These are phyloP conservation scores for Trypanosoma lewisi DNA, from an alignment of 208 protist genomes.

Conservation along the genomic window DNA sequence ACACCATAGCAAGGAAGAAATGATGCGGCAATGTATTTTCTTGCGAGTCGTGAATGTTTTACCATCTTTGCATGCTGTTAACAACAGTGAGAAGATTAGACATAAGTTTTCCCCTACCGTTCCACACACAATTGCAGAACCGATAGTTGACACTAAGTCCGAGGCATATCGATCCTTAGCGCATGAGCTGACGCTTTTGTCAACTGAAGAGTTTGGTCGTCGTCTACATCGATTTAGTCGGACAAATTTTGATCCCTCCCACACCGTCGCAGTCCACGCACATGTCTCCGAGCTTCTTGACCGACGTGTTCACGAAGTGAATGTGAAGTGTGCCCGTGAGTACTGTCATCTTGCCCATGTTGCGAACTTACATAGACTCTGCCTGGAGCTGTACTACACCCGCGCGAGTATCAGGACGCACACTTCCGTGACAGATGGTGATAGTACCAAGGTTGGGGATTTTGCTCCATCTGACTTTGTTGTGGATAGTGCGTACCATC, in stretches of 20 bases:
- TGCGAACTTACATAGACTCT: constrained; percentile 47
- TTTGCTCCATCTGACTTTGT: constrained; percentile 50
- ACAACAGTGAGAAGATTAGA: background rate
- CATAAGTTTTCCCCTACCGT: background rate
- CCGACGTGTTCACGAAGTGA: constrained; percentile 32
- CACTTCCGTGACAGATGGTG: constrained; percentile 12
- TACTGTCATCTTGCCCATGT: constrained; percentile 58
- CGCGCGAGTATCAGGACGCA: constrained; percentile 19
- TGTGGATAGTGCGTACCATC: constrained; percentile 73
- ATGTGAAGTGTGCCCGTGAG: constrained; percentile 42
- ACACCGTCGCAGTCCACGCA: constrained; percentile 42
- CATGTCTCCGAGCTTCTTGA: constrained; percentile 48
- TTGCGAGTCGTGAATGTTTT: background rate
- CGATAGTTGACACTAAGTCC: constrained; percentile 11
- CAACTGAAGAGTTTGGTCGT: constrained; percentile 44
- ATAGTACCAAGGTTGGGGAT: background rate
- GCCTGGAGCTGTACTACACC: constrained; percentile 51
- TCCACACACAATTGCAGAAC: background rate
- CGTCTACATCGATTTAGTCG: constrained; percentile 70
- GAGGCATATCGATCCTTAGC: constrained; percentile 20
- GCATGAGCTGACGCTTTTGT: constrained; percentile 39
- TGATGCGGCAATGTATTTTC: background rate
- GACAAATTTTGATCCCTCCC: constrained; percentile 42
- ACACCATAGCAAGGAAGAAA: background rate
- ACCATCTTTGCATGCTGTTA: background rate